phyloP scores from a whole-genome alignment of 1,139 yeast species.

The Magnusiomyces suaveolens region DNA sequence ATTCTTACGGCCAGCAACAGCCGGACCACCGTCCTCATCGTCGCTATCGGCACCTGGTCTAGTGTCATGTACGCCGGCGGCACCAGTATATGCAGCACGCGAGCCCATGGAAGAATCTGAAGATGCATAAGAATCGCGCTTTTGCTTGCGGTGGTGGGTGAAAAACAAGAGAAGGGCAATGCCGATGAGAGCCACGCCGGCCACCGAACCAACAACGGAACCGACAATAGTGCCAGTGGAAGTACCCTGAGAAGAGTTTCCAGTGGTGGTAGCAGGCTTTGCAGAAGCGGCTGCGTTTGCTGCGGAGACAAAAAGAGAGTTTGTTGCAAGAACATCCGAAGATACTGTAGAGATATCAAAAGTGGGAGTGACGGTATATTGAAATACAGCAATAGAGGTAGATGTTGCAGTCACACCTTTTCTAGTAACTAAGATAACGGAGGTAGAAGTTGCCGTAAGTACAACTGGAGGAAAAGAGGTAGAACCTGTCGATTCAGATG shows the following conservation, averaged over 20 bases:
- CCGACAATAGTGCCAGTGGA: conserved; percentile 36
- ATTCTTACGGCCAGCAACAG: not conserved
- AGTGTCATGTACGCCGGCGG: too few relatives aligned
- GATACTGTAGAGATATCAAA: conserved; percentile 14
- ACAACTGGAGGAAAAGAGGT: conserved; percentile 6
- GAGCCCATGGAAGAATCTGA: not conserved
- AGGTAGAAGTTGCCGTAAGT: conserved; percentile 13
- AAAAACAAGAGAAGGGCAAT: conserved; percentile 19
- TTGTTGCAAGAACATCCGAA: conserved; percentile 7
- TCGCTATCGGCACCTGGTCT: conserved; percentile 9
- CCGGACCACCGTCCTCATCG: conserved; percentile 3
- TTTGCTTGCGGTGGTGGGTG: conserved; percentile 13
- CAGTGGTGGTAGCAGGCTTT: conserved; percentile 2
- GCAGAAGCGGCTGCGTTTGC: conserved; percentile 8
- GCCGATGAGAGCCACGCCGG: conserved; percentile 31
- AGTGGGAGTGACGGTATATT: conserved; percentile 14
- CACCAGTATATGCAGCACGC: conserved; percentile 6
- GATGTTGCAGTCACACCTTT: conserved; percentile 9
- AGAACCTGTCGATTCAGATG: not conserved
- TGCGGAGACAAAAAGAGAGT: conserved; percentile 1
- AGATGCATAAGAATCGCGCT: conserved; percentile 1
- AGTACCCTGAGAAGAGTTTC: not conserved
- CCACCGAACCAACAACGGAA: conserved; percentile 37
- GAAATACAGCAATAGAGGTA: conserved; percentile 9
- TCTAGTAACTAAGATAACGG: conserved; percentile 8